Conservation (phyloP, 2,329 filamentous ascomycete genomes). For the Esteya vermicola region DNA sequence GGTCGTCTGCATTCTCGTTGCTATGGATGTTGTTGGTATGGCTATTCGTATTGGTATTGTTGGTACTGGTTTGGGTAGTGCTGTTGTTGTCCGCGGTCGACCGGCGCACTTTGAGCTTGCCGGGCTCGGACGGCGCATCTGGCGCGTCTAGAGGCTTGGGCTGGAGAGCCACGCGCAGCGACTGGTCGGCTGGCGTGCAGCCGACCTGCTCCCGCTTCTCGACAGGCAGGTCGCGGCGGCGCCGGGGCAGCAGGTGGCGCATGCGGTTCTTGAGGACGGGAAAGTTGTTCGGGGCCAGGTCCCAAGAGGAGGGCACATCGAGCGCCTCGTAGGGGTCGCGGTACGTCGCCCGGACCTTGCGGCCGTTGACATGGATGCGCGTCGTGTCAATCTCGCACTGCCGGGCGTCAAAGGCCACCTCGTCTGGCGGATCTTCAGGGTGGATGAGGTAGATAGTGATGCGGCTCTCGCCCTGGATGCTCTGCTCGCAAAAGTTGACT, state of each 20-base stretch:
- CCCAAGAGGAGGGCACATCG: constrained; percentile 43
- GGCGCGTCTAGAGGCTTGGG: constrained; percentile 15
- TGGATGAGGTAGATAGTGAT: constrained; percentile 59
- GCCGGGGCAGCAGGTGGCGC: constrained; percentile 35
- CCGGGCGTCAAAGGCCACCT: constrained; percentile 46
- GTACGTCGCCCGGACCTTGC: constrained; percentile 30
- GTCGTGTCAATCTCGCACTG: constrained; percentile 43
- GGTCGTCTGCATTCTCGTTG: not conserved
- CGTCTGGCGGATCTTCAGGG: constrained; percentile 36
- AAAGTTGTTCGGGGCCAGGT: constrained; percentile 59
- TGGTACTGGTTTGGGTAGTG: not conserved
- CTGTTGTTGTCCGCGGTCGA: constrained; percentile 1
- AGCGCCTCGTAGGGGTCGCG: constrained; percentile 55
- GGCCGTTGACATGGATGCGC: constrained; percentile 37
- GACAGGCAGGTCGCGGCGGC: constrained; percentile 38
- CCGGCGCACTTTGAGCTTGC: constrained; percentile 8
- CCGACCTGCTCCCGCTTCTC: constrained; percentile 39
- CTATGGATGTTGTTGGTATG: not conserved
- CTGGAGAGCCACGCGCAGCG: constrained; percentile 27
- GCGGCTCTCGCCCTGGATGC: constrained; percentile 64
- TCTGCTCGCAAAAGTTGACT: constrained; percentile 66
- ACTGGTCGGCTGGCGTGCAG: constrained; percentile 41
- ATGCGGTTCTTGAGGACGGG: constrained; percentile 57
- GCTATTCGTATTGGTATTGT: not conserved
- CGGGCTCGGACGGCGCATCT: not conserved